A percentile compares a stretch with the other conserved stretches of the same genome.
These are phyloP conservation scores for Globisporangium abappressorium DNA, from an alignment of 352 stramenopile species.

Conservation along the genomic window DNA sequence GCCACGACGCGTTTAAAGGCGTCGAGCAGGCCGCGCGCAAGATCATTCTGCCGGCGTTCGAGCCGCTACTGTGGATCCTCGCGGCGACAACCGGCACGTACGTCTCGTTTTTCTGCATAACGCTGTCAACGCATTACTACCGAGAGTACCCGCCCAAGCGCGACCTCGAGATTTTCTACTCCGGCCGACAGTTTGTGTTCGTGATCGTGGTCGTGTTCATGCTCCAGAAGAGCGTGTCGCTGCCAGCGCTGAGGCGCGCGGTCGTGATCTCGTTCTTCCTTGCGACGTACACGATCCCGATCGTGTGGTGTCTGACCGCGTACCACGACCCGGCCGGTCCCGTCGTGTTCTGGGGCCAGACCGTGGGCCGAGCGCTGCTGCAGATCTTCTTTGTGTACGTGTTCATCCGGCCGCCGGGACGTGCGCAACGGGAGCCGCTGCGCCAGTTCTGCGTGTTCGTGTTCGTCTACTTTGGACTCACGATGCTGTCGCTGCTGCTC, in stretches of 20 bases:
- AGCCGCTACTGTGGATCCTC: constrained; percentile 46
- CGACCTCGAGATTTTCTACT: constrained; percentile 23
- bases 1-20: constrained; percentile 21
- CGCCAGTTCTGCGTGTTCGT: constrained; percentile 28
- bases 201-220: constrained; percentile 42
- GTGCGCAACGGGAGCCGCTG: constrained; percentile 26
- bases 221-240: constrained; percentile 41
- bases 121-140: constrained; percentile 15
- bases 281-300: constrained; percentile 26
- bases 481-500: constrained; percentile 14
- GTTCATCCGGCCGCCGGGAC: constrained; percentile 26
- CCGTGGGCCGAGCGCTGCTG: not conserved
- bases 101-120: constrained; percentile 13
- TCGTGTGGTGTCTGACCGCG: constrained; percentile 14
- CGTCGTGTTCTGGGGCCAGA: constrained; percentile 14
- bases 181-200: constrained; percentile 33
- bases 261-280: constrained; percentile 32
- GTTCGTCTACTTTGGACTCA: constrained; percentile 22
- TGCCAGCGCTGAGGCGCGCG: constrained; percentile 29
- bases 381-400: constrained; percentile 26
- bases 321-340: not conserved
- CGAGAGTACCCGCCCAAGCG: constrained; percentile 7
- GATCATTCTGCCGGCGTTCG: constrained; percentile 42
- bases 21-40: constrained; percentile 25
- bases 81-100: constrained; percentile 15